Evolutionary conservation across 192 early-diverging fungal genomes (phyloP), one percentile per base, ranked within the genome.

Genomic region (Oehlia diaphana): DNA sequence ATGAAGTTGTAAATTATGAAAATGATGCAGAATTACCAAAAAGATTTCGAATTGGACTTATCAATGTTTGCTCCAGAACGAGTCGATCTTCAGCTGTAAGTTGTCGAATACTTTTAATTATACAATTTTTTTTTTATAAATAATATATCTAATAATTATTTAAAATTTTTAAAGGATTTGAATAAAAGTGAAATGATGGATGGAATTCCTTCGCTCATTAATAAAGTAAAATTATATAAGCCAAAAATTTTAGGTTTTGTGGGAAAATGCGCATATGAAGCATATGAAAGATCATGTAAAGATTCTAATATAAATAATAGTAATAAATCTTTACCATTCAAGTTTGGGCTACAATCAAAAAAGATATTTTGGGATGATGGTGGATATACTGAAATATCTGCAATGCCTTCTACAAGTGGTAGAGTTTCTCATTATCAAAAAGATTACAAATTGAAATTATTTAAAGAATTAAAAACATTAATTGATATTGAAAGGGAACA

Each of bases 211-310:
- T 81, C 81, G 28, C 80, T 93, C 21, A 86, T 84, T 14, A 85
- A 84, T 71, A 94, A 94, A 82, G 91, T 94, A 76, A 81, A 80
- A 10, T 81, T 82, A 28, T 86, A 88, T 39, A 83, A 82, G 42
- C 93, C 93, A 9, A 83, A 84, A 58, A 85, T 92, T 70, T 86
- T 90, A 0, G 92, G 90, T 69, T 94, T 93, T 83, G 88, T 94
- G 14, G 90, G 93, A 66, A 92, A 90, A 70, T 90, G 90, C 13
- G 90, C 89, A 14, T 94, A 89, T 85, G 88, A 91, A 31, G 87
- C 89, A n/a, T 94, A 89, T 70, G 68, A 70, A 14, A 39, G 47
- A 39, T n/a, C n/a, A 8, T 9, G n/a, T 70, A 39, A 42, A 70
- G n/a, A 21, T 19, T n/a, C 31, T 70, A 42, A n/a, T 12, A 70